Evolutionary conservation across 2,329 filamentous ascomycete genomes (phyloP), one percentile per base, ranked within the genome.

Genomic region (Chaetomiaceae sp.): DNA sequence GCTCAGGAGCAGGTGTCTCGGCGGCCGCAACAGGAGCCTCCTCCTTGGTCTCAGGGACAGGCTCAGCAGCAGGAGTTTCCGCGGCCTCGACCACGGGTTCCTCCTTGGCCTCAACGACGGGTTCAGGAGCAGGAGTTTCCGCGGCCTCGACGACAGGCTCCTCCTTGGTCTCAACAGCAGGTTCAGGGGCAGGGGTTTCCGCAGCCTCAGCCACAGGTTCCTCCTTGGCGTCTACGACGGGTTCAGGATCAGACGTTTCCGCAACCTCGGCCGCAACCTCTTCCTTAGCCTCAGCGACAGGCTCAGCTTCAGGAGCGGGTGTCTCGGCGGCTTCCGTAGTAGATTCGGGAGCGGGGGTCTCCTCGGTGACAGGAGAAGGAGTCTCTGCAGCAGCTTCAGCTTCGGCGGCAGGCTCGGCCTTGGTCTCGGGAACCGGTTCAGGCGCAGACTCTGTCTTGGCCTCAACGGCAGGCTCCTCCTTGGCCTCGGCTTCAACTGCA

Each of bases 311-410:
- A 5, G n/a, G n/a, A n/a, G 25, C 5, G 12, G 12, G n/a, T n/a
- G 5, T 9, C 9, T 25, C 23, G 13, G 20, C 34, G 25, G 44
- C 1, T n/a, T 50, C 54, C 6, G 19, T 3, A 30, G 31, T 14
- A 13, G 30, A 14, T 12, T 33, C 30, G 13, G 30, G 13, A 33
- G 30, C 30, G 13, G 30, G 5, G 8, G 10, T 41, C n/a, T n/a
- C n/a, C n/a, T n/a, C n/a, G n/a, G n/a, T n/a, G 4, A 57, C 45
- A 14, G 25, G 4, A 23, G 35, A 47, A 14, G 44, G n/a, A 49
- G 2, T 12, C 12, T 33, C 30, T 5, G 25, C 3, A 30, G 31
- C 7, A n/a, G 45, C 21, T n/a, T 48, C 25, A 8, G 16, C 37
- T n/a, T 37, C 37, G 5, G 40, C 35, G 20, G 16, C 34, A 19